Percentiles rank a stretch among this genome's conserved stretches.
phyloP scores from a whole-genome alignment of 768 basidiomycete species.

The Tephrocybe rancida region DNA sequence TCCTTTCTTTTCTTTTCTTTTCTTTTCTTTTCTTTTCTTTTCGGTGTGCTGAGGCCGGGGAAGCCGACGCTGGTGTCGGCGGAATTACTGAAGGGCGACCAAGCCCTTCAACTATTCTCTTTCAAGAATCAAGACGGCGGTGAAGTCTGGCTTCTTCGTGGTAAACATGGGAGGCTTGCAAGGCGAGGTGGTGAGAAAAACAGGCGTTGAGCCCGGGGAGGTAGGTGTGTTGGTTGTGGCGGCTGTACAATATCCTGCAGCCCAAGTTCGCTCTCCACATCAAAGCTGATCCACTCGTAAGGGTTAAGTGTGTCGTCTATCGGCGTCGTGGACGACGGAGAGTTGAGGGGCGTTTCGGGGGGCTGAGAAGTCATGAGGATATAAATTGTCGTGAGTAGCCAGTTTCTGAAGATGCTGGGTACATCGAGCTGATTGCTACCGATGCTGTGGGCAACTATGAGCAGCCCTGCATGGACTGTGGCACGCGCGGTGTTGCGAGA shows the following conservation, averaged over 20 bases:
- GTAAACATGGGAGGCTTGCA: too few relatives aligned
- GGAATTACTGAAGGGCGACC: too few relatives aligned
- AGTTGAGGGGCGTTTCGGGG: neutral
- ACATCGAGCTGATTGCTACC: neutral
- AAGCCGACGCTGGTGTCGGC: too few relatives aligned
- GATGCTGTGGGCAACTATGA: neutral
- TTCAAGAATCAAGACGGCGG: too few relatives aligned
- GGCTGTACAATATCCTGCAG: neutral
- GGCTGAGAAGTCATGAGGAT: neutral
- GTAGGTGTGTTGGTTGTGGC: neutral
- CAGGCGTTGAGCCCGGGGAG: neutral
- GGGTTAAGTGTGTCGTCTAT: neutral
- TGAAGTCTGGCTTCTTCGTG: too few relatives aligned
- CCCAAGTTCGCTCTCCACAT: neutral
- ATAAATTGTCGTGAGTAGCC: neutral
- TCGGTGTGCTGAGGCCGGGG: too few relatives aligned
- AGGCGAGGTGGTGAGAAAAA: too few relatives aligned
- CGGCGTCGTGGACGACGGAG: neutral
- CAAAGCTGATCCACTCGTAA: neutral
- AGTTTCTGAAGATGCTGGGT: neutral
- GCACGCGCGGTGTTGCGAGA: neutral
- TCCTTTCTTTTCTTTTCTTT: too few relatives aligned
- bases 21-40: too few relatives aligned
- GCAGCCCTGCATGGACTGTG: neutral
- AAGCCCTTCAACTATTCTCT: too few relatives aligned